These are phyloP conservation scores for Alternaria sp. DNA, from an alignment of 2,329 filamentous ascomycete species.

Conservation along the genomic window DNA sequence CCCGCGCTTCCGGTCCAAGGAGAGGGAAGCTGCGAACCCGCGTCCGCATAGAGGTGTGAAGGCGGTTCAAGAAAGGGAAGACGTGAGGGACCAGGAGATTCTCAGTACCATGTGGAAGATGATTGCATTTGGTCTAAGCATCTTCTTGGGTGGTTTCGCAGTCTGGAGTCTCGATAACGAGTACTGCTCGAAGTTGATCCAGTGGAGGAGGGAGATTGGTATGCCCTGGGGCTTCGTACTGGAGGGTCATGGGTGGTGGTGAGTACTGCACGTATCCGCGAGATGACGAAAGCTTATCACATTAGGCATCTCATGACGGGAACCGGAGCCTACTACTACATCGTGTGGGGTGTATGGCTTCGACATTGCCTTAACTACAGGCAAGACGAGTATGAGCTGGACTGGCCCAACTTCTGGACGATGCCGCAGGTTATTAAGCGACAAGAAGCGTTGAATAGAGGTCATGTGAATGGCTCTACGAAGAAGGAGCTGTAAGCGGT, in stretches of 20 bases:
- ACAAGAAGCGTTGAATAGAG: conserved; percentile 11
- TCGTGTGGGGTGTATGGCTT: conserved; percentile 84
- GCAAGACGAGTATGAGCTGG: conserved; percentile 74
- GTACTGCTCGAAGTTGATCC: conserved; percentile 72
- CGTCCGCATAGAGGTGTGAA: conserved; percentile 39
- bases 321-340: conserved; percentile 82
- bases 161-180: conserved; percentile 83
- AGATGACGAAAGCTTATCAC: conserved; percentile 15
- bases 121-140: conserved; percentile 70
- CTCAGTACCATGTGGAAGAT: conserved; percentile 78
- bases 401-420: conserved; percentile 70
- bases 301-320: conserved; percentile 80
- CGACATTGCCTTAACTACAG: conserved; percentile 76
- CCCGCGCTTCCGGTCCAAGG: conserved; percentile 59
- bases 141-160: conserved; percentile 77
- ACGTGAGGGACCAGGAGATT: conserved; percentile 64
- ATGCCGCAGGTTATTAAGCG: conserved; percentile 61
- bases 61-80: conserved; percentile 56
- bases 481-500: conserved; percentile 44
- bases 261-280: conserved; percentile 38
- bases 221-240: conserved; percentile 82
- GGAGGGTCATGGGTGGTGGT: conserved; percentile 78
- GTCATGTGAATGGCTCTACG: conserved; percentile 27
- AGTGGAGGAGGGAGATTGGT: conserved; percentile 72
- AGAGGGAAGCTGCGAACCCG: conserved; percentile 49